Percentiles rank a stretch among this genome's conserved stretches.
Evolutionary conservation across 2,329 filamentous ascomycete genomes (phyloP).

Genomic region (Hortaea werneckii): DNA sequence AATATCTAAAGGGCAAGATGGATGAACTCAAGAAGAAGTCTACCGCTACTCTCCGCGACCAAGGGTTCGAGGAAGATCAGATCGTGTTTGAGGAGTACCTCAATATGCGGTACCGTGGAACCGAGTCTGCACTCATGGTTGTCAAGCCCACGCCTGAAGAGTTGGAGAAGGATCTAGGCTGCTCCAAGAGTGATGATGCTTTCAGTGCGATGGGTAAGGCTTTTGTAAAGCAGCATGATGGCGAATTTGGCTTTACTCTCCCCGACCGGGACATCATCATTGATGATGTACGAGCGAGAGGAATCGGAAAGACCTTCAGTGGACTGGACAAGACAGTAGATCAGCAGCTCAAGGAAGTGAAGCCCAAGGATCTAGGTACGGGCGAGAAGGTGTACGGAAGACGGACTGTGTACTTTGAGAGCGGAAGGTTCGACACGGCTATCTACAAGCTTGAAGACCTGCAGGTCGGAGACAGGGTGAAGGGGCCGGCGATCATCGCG

Average conservation of each 20-base stretch:
- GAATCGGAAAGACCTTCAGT: slow-evolving; percentile 80
- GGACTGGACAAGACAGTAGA: slow-evolving; percentile 74
- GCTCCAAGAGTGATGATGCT: slow-evolving; percentile 59
- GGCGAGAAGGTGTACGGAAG: slow-evolving; percentile 56
- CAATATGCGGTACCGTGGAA: slow-evolving; percentile 86
- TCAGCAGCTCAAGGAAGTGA: slow-evolving; percentile 64
- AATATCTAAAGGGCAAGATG: slow-evolving; percentile 63
- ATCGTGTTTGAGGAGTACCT: slow-evolving; percentile 86
- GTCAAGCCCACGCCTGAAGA: slow-evolving; percentile 60
- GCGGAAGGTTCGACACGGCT: slow-evolving; percentile 64
- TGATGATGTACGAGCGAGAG: slow-evolving; percentile 78
- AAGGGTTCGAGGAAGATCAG: slow-evolving; percentile 66
- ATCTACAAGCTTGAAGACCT: slow-evolving; percentile 75
- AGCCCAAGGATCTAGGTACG: slow-evolving; percentile 45
- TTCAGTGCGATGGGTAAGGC: slow-evolving; percentile 55
- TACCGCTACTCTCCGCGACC: slow-evolving; percentile 53
- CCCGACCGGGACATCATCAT: slow-evolving; percentile 79
- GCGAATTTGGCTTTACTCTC: slow-evolving; percentile 87
- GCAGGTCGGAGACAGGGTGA: slow-evolving; percentile 58
- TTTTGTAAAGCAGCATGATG: slow-evolving; percentile 77
- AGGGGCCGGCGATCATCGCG: slow-evolving; percentile 75
- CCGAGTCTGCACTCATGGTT: slow-evolving; percentile 85
- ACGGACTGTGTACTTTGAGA: slow-evolving; percentile 73
- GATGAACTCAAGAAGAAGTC: slow-evolving; percentile 70
- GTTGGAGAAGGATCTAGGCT: slow-evolving; percentile 42